Evolutionary conservation across 202 grass and related monocot species (phyloP).

Genomic region (Zizania palustris): DNA sequence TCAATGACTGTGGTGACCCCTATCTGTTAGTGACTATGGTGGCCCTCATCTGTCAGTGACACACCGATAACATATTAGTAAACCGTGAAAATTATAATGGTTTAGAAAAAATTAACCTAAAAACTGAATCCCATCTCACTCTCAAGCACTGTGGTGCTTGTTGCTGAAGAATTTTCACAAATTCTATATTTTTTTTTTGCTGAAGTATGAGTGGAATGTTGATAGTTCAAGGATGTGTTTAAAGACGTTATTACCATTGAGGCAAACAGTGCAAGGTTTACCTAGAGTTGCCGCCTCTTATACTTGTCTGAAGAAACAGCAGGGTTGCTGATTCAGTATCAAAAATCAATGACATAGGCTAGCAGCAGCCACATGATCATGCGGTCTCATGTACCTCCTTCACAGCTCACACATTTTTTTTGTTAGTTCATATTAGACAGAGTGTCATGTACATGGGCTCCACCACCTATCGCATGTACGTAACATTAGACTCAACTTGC

Average conservation of each 20-base stretch:
- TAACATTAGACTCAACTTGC: too few species aligned
- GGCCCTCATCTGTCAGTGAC: too few species aligned
- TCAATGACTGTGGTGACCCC: too few species aligned
- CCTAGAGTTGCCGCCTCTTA: background rate
- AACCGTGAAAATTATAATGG: too few species aligned
- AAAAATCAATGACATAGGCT: background rate
- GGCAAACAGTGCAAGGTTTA: background rate
- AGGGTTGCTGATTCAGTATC: background rate
- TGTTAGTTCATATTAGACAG: too few species aligned
- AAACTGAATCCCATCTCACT: background rate
- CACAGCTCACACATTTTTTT: background rate
- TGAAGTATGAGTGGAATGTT: background rate
- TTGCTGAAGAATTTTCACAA: background rate
- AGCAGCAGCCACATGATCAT: slow-evolving; percentile 10
- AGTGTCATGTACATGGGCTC: too few species aligned
- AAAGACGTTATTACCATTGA: background rate
- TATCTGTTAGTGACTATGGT: too few species aligned
- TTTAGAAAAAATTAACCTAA: too few species aligned
- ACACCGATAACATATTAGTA: too few species aligned
- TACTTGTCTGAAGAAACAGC: slow-evolving; percentile 2
- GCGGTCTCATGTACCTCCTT: background rate
- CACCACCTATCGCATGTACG: too few species aligned
- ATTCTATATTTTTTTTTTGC: background rate
- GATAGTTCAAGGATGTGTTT: background rate
- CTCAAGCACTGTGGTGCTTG: background rate